phyloP scores from a whole-genome alignment of 2,329 filamentous ascomycete species.

The Grosmannia penicillata region DNA sequence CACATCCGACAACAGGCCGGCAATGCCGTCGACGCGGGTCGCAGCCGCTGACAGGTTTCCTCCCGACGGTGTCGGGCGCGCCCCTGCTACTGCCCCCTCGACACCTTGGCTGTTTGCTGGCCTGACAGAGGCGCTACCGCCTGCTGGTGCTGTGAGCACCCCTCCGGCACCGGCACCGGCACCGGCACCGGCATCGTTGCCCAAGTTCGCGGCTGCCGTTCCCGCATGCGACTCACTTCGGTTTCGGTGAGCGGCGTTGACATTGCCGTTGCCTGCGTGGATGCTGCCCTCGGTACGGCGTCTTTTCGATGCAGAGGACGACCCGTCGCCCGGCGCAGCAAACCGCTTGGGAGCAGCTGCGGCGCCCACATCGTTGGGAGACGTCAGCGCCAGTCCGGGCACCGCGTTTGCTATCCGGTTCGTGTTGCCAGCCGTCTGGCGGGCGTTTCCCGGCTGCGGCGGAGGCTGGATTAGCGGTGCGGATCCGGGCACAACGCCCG shows the following conservation, averaged over 20 bases:
- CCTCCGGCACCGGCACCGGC: background rate
- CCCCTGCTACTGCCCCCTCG: background rate
- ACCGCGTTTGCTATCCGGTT: background rate
- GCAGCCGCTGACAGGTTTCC: constrained; percentile 9
- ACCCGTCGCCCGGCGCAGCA: constrained; percentile 9
- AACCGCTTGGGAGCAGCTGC: constrained; percentile 18
- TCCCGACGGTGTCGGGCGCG: constrained; percentile 2
- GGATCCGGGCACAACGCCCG: background rate
- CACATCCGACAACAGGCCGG: constrained; percentile 23
- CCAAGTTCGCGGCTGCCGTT: no score
- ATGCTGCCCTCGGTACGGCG: constrained; percentile 17
- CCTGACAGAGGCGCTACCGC: background rate
- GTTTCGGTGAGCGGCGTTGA: constrained; percentile 1
- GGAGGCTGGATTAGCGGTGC: constrained; percentile 1
- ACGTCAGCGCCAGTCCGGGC: constrained; percentile 28
- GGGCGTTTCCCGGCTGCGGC: background rate
- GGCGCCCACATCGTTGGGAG: constrained; percentile 32
- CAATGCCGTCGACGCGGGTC: constrained; percentile 13
- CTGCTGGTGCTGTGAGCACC: background rate
- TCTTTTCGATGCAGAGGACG: constrained; percentile 16
- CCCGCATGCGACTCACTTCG: constrained; percentile 3
- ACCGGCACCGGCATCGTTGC: background rate
- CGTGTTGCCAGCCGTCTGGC: background rate
- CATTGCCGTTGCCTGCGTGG: constrained; percentile 5
- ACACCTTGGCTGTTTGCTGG: background rate